phyloP scores from a whole-genome alignment of 2,329 filamentous ascomycete species.

The Aspergillus candidus region DNA sequence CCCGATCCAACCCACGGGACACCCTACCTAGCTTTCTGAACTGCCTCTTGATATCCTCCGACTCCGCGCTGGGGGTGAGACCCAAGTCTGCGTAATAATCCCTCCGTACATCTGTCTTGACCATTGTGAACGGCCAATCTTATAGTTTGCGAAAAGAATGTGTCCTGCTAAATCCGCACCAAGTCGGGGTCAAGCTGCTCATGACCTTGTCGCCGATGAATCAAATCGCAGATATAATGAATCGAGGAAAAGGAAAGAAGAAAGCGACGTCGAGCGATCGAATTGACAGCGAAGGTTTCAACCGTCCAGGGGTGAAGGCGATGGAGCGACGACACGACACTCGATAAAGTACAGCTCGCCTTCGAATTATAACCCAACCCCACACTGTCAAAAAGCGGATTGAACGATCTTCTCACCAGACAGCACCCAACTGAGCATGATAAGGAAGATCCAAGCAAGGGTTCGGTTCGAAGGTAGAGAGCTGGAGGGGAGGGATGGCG shows the following conservation, averaged over 20 bases:
- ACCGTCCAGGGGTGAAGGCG: too few species aligned
- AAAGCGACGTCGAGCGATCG: not conserved
- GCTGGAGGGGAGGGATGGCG: not conserved
- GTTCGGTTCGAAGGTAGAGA: too few species aligned
- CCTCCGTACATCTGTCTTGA: constrained; percentile 60
- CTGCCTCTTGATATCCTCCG: constrained; percentile 75
- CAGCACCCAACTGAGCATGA: too few species aligned
- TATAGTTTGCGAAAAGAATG: constrained; percentile 7
- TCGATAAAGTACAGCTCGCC: too few species aligned
- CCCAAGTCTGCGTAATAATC: constrained; percentile 86
- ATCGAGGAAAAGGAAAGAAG: not conserved
- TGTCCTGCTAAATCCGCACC: constrained; percentile 9
- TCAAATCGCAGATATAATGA: not conserved
- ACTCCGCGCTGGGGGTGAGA: constrained; percentile 59
- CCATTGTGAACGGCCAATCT: constrained; percentile 48
- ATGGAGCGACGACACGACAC: too few species aligned
- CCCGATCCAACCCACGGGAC: not conserved
- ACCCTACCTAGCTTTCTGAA: constrained; percentile 71
- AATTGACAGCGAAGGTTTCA: not conserved
- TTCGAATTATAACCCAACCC: too few species aligned
- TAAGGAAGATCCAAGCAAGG: too few species aligned
- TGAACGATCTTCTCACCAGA: too few species aligned
- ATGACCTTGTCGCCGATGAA: constrained; percentile 14
- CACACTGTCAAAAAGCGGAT: too few species aligned
- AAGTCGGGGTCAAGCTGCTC: constrained; percentile 12